Conservation (phyloP, 305 asterid species). For the Salvia sclarea region DNA sequence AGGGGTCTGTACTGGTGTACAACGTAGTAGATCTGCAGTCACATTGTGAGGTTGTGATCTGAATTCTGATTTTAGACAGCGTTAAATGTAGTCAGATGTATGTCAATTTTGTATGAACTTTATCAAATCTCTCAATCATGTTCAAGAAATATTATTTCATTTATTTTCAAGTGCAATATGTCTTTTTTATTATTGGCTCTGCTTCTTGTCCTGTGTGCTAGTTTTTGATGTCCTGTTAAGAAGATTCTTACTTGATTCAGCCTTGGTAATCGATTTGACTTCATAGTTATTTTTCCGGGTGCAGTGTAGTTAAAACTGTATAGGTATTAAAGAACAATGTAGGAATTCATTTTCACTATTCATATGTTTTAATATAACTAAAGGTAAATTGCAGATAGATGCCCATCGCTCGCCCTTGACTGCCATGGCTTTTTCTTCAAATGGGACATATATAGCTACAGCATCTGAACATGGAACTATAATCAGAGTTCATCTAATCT, state of each 20-base stretch:
- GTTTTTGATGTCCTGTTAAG: neutral
- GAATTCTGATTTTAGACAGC: constrained; percentile 16
- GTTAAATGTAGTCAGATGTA: constrained; percentile 18
- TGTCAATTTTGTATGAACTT: constrained; percentile 15
- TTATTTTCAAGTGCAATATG: neutral
- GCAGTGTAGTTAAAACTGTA: constrained; percentile 5
- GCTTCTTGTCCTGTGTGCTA: constrained; percentile 8
- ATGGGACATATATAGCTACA: constrained; percentile 76
- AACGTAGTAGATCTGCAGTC: constrained; percentile 76
- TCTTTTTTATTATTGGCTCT: neutral
- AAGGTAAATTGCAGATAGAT: constrained; percentile 65
- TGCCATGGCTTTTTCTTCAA: constrained; percentile 74
- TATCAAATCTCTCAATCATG: neutral
- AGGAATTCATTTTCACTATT: neutral
- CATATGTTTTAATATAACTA: constrained; percentile 17
- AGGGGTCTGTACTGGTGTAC: constrained; percentile 87
- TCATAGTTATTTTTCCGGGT: neutral
- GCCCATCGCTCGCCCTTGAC: constrained; percentile 90
- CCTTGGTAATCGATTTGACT: neutral
- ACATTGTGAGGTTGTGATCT: constrained; percentile 73
- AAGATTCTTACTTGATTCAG: constrained; percentile 8
- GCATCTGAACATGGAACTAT: constrained; percentile 97
- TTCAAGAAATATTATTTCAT: neutral
- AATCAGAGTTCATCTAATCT: constrained; percentile 83
- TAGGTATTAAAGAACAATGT: constrained; percentile 9